Percentiles rank a stretch among this genome's conserved stretches.
Evolutionary conservation across 768 basidiomycete species (phyloP).

Genomic region (Lentinula guzmanii): DNA sequence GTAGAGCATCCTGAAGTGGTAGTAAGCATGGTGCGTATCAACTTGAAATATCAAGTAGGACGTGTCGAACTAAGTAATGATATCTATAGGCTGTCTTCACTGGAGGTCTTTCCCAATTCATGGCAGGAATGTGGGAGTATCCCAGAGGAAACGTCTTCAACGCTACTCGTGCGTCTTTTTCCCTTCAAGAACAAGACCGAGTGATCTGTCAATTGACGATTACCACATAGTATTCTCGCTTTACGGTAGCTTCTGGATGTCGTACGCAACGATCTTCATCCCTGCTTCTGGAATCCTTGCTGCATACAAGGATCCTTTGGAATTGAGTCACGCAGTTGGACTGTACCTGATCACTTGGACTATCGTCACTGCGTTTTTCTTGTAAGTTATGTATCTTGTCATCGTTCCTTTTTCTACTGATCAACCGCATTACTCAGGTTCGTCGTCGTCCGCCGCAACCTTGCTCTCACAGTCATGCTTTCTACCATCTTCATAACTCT

Average conservation of each 20-base stretch:
- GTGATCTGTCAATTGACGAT: neutral
- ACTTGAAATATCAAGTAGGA: too few species aligned
- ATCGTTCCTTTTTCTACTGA: neutral
- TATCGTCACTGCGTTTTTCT: conserved; percentile 55
- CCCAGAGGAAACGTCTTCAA: conserved; percentile 57
- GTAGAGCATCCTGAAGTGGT: conserved; percentile 53
- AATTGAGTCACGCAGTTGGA: conserved; percentile 54
- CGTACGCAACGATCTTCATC: conserved; percentile 62
- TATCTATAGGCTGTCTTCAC: conserved; percentile 37
- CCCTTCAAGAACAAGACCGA: neutral
- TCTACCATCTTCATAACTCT: neutral
- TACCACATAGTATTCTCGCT: conserved; percentile 53
- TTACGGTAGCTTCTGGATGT: conserved; percentile 80
- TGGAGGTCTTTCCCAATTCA: conserved; percentile 71
- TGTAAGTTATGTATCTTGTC: conserved; percentile 35
- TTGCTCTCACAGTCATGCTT: conserved; percentile 3
- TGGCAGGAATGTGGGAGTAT: conserved; percentile 81
- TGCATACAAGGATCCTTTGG: conserved; percentile 39
- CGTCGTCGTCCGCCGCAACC: neutral
- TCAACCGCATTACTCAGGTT: neutral
- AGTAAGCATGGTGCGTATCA: conserved; percentile 53
- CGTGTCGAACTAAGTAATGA: neutral
- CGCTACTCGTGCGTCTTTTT: conserved; percentile 47
- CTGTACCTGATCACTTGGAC: conserved; percentile 67
- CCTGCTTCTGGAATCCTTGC: conserved; percentile 53